Evolutionary conservation across 257 asterid genomes (phyloP), one percentile per base, ranked within the genome.

Genomic region (Knoxia roxburghii): DNA sequence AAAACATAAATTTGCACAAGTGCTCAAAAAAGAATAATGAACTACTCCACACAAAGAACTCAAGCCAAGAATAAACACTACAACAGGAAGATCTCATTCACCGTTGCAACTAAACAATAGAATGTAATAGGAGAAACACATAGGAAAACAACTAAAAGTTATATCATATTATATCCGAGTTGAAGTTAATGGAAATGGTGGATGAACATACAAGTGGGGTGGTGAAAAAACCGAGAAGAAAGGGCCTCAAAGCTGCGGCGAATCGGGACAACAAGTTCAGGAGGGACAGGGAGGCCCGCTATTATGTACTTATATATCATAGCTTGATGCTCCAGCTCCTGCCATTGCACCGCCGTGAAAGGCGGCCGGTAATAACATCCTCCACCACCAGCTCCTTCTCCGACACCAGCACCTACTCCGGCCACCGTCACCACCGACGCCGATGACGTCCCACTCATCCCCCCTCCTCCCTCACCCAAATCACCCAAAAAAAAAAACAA

Each of bases 311-410:
- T 92, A 61, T 92, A 92, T 64, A 92, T 87, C 97, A 89, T 92
- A 61, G 98, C 97, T 82, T 92, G 98, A 69, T 87, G 97, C 75
- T 89, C 95, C 84, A 92, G 88, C 79, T 92, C 98, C 82, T 92
- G 98, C 97, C 98, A 86, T 72, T 92, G 97, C 73, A 84, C 88
- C 24, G 98, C 91, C 26, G 97, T 92, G 68, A 92, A 89, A 11
- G 95, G 95, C 29, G 95, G 85, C 76, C 79, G 68, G 73, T 86
- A 89, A 35, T 81, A 86, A 59, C 71, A 79, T 39, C 89, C 91
- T 58, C 83, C 84, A 33, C 78, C 87, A 64, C 81, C 86, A 30
- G 78, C 87, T 76, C 70, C 76, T 80, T 65, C 92, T 76, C 73
- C 85, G 57, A 77, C 89, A 71, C 72, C 74, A 27, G 61, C 64